Base-by-base conservation (phyloP, 2,329 filamentous ascomycete genomes). In the Xylariaceae sp. region DNA sequence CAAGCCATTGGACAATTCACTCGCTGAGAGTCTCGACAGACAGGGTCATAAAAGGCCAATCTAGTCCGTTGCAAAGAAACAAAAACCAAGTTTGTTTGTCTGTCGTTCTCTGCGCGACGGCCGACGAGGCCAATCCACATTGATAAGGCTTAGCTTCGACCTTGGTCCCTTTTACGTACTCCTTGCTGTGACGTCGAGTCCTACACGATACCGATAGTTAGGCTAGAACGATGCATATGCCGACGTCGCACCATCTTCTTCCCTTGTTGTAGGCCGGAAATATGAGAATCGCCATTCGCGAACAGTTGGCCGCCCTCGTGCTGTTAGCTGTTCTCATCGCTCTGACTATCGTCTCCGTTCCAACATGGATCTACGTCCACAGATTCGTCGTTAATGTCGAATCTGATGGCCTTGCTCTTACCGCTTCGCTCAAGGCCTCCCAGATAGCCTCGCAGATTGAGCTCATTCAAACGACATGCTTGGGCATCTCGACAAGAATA, bases 281-380 rank as follows among this genome's bases (percentile, higher is more conserved):
- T 68, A 94, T 96, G 91, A 87, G 92, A 74, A 86, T 96, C 73
- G 88, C 90, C 56, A 96, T 96, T 69, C 85, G 92, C 65, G 88
- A 93, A 77, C 93, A 97, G 83, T 82, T 97, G 67, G 91, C 87
- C 65, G 81, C 87, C 73, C 82, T 96, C 63, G 91, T 96, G 68
- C 79, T 95, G 63, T 71, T 91, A 58, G 86, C 89, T 58, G 87
- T 91, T 45, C 82, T 96, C 55, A 77, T 90, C 55, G 87, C 88
- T 51, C 83, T 96, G 60, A 86, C 88, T 53, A 86, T 96, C 60
- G 83, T 96, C 60, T 87, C 91, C 14, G 84, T 96, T 61, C 91
- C 92, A 67, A 90, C 88, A 72, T 85, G 82, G 82, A 73, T 85
- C 55, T 85, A 79, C 62, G 82, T 85, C 67, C 79, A 84, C 65